Conservation (phyloP, 257 asterid species). For the Solanum sejunctum region DNA sequence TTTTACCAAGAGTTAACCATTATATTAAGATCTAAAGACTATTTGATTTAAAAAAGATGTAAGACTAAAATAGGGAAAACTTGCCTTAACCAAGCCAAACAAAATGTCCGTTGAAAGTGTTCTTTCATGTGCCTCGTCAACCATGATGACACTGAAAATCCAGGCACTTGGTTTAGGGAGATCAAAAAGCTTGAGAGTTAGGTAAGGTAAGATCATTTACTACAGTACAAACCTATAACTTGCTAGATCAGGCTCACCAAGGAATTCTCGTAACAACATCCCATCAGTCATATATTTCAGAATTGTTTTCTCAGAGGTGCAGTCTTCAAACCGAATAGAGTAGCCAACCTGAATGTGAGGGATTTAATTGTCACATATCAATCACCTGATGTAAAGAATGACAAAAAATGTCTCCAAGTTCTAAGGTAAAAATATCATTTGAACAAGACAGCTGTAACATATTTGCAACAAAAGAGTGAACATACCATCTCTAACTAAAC, state of each 20-base stretch:
- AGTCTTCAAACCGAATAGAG: slow-evolving; percentile 93
- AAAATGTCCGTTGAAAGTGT: slow-evolving; percentile 85
- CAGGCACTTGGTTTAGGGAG: not conserved
- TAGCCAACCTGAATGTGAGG: slow-evolving; percentile 55
- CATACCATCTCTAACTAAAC: not conserved
- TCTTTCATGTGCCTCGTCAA: slow-evolving; percentile 95
- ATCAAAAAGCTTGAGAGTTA: not conserved
- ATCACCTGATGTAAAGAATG: not conserved
- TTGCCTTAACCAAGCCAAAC: slow-evolving; percentile 89
- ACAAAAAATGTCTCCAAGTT: not conserved
- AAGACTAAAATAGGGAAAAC: not conserved
- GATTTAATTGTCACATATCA: not conserved
- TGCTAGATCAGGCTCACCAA: slow-evolving; percentile 94
- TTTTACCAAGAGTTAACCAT: not conserved
- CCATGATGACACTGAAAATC: slow-evolving; percentile 76
- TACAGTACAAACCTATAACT: slow-evolving; percentile 50
- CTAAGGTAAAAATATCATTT: not conserved
- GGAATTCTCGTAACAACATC: slow-evolving; percentile 82
- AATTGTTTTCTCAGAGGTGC: slow-evolving; percentile 80
- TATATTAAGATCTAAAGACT: not conserved
- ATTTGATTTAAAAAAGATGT: not conserved
- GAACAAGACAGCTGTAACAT: not conserved
- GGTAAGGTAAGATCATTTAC: not conserved
- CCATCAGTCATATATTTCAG: slow-evolving; percentile 93
- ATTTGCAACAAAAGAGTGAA: not conserved